Percentiles rank a stretch among this genome's conserved stretches.
Conservation (phyloP, 2,329 filamentous ascomycete species). For the Penicillium griseofulvum region DNA sequence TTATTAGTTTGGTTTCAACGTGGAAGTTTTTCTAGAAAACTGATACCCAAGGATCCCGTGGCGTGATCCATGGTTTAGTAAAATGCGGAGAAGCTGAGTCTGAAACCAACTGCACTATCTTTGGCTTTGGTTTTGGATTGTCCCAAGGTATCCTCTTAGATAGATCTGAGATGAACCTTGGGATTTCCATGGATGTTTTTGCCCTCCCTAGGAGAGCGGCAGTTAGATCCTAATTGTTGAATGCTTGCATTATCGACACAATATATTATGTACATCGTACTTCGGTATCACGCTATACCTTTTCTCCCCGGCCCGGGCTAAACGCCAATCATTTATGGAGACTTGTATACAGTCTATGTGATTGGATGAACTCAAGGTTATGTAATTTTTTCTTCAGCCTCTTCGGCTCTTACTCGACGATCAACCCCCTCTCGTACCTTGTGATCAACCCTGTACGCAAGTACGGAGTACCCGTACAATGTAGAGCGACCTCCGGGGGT, state of each 20-base stretch:
- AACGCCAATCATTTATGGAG: neutral
- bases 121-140: neutral
- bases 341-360: neutral
- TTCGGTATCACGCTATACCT: neutral
- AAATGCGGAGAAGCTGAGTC: slow-evolving; percentile 5
- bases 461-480: neutral
- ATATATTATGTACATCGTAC: neutral
- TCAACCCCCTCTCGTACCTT: neutral
- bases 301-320: neutral
- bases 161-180: neutral
- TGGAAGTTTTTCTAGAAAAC: slow-evolving; percentile 2
- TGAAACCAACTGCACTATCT: neutral
- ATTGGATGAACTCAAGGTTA: neutral
- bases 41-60: neutral
- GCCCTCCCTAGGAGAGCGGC: neutral
- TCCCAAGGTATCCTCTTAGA: neutral
- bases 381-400: slow-evolving; percentile 6
- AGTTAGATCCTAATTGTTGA: neutral
- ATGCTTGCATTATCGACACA: neutral
- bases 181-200: neutral
- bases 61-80: neutral
- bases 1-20: neutral
- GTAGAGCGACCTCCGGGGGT: neutral
- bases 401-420: slow-evolving; percentile 1
- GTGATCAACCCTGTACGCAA: neutral